phyloP scores from a whole-genome alignment of 768 basidiomycete species.

The Termitomyces sp. region DNA sequence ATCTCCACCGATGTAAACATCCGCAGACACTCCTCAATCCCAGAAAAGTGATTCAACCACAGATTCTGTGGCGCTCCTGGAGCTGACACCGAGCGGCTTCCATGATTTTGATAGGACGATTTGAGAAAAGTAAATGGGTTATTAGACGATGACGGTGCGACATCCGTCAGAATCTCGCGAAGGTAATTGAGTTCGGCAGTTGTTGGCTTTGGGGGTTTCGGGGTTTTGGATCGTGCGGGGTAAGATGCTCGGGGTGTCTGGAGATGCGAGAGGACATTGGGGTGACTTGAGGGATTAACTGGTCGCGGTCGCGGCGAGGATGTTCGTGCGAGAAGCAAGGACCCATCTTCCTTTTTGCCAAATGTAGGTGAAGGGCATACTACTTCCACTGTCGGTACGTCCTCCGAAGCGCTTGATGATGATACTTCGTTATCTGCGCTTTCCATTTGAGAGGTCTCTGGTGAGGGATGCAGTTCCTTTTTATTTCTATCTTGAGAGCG shows the following conservation, averaged over 20 bases:
- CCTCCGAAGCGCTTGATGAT: conserved; percentile 1
- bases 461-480: conserved; percentile 1
- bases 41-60: conserved; percentile 47
- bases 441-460: conserved; percentile 5
- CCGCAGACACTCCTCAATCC: conserved; percentile 74
- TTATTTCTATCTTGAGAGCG: conserved; percentile 26
- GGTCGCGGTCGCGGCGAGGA: conserved; percentile 11
- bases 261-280: neutral
- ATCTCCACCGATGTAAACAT: conserved; percentile 91
- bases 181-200: conserved; percentile 62
- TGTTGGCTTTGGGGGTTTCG: conserved; percentile 49
- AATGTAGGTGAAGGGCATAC: conserved; percentile 8
- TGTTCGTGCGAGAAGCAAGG: conserved; percentile 1
- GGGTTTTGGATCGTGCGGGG: conserved; percentile 34
- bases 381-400: conserved; percentile 2
- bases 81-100: conserved; percentile 9
- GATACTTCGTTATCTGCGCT: conserved; percentile 6
- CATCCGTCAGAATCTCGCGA: conserved; percentile 62
- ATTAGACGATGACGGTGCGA: conserved; percentile 33
- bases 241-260: conserved; percentile 3
- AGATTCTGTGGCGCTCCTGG: conserved; percentile 24
- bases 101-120: conserved; percentile 16
- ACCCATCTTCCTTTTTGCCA: neutral
- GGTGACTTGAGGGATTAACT: conserved; percentile 11
- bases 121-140: conserved; percentile 50